A percentile compares a stretch with the other conserved stretches of the same genome.
Evolutionary conservation across 495 filamentous ascomycete species (phyloP).

Genomic region (Delitschia confertaspora): DNA sequence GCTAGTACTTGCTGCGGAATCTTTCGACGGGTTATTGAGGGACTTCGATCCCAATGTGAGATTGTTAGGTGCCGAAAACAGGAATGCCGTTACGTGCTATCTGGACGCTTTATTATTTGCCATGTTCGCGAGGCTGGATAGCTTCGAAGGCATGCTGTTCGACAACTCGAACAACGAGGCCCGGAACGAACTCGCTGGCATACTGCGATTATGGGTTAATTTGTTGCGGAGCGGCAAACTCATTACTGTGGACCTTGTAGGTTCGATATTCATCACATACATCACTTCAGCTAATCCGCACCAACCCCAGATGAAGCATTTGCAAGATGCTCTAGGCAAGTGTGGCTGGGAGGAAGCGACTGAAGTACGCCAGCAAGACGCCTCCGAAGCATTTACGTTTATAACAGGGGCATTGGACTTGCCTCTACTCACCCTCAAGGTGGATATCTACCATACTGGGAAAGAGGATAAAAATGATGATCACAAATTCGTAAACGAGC

Average conservation of each 20-base stretch:
- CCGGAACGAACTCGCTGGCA: constrained; percentile 58
- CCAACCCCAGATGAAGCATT: constrained; percentile 56
- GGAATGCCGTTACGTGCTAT: constrained; percentile 80
- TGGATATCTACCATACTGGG: constrained; percentile 89
- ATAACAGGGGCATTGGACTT: constrained; percentile 82
- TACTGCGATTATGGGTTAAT: constrained; percentile 88
- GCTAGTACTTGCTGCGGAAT: constrained; percentile 64
- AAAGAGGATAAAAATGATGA: constrained; percentile 74
- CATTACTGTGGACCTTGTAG: constrained; percentile 77
- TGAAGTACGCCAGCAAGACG: constrained; percentile 73
- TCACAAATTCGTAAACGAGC: constrained; percentile 87
- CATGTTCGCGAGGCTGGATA: constrained; percentile 85
- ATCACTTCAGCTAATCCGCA: constrained; percentile 33
- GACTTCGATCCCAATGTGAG: constrained; percentile 59
- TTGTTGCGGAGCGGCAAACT: constrained; percentile 75
- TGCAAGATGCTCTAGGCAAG: constrained; percentile 73
- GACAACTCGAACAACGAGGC: constrained; percentile 60
- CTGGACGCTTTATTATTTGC: constrained; percentile 88
- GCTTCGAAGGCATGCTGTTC: constrained; percentile 84
- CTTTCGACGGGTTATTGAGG: constrained; percentile 70
- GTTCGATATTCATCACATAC: constrained; percentile 20
- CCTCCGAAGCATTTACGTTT: constrained; percentile 90
- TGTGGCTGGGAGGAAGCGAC: constrained; percentile 88
- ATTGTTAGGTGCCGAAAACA: constrained; percentile 80
- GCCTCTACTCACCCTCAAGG: constrained; percentile 82